A percentile compares a stretch with the other conserved stretches of the same genome.
Evolutionary conservation across 306 rosid genomes (phyloP).

Genomic region (Sicyos edulis): DNA sequence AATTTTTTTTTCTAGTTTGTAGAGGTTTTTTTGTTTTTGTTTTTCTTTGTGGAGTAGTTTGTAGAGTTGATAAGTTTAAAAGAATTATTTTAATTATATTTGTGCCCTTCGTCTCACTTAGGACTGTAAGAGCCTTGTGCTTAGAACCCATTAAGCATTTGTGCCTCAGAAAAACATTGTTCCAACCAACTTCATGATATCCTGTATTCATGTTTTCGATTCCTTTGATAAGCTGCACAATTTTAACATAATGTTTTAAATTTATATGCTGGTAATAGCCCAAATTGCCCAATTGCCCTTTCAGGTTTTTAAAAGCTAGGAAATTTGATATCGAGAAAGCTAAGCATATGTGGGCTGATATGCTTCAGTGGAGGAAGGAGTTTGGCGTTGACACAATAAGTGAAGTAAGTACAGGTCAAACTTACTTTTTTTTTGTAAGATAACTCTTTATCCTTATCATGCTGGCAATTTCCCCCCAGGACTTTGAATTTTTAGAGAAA

Average conservation of each 20-base stretch:
- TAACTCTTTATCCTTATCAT: not conserved
- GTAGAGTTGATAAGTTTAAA: not conserved
- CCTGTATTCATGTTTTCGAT: not conserved
- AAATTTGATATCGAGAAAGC: too few species aligned
- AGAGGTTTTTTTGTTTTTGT: not conserved
- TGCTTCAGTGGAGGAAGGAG: conserved; percentile 91
- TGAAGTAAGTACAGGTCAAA: conserved; percentile 44
- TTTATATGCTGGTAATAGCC: conserved; percentile 12
- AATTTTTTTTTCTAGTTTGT: too few species aligned
- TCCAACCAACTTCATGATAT: conserved; percentile 1
- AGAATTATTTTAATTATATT: conserved; percentile 1
- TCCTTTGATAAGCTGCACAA: not conserved
- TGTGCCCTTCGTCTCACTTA: not conserved
- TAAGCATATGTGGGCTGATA: conserved; percentile 94
- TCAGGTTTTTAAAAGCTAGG: conserved; percentile 91
- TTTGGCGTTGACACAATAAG: conserved; percentile 65
- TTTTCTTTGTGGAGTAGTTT: too few species aligned
- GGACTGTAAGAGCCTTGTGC: not conserved
- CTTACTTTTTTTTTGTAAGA: not conserved
- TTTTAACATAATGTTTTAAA: not conserved
- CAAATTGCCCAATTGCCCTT: not conserved
- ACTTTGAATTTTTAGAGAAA: conserved; percentile 73
- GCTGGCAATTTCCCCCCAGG: conserved; percentile 42
- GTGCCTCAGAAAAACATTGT: not conserved
- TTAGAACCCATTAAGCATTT: conserved; percentile 1